Percentiles rank a stretch among this genome's conserved stretches.
These are phyloP conservation scores for Calocera cornea DNA, from an alignment of 768 basidiomycete genomes.

Conservation along the genomic window DNA sequence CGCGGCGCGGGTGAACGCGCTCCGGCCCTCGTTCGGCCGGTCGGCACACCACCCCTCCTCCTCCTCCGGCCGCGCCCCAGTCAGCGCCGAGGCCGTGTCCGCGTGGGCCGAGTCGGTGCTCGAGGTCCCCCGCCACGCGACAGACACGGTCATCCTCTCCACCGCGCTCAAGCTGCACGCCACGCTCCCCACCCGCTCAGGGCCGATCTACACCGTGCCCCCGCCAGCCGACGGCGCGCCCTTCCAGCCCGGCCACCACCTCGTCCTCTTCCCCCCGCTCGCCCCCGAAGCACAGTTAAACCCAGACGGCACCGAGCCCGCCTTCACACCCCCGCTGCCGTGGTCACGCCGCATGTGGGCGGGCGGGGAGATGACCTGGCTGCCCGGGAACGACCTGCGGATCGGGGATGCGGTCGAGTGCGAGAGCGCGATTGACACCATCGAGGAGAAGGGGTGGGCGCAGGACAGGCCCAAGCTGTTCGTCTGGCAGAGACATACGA, in stretches of 20 bases:
- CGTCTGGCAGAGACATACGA: slow-evolving; percentile 49
- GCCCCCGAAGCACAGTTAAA: slow-evolving; percentile 43
- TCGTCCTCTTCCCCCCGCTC: slow-evolving; percentile 60
- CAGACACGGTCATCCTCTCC: not conserved
- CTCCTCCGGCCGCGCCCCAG: not conserved
- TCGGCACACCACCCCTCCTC: slow-evolving; percentile 8
- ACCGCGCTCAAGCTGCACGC: slow-evolving; percentile 2
- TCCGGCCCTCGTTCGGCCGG: slow-evolving; percentile 7
- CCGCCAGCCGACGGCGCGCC: slow-evolving; percentile 6
- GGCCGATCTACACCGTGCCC: not conserved
- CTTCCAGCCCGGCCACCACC: slow-evolving; percentile 51
- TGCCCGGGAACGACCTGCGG: slow-evolving; percentile 28
- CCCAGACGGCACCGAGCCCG: slow-evolving; percentile 57
- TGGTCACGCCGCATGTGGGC: slow-evolving; percentile 77
- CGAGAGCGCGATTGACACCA: slow-evolving; percentile 34
- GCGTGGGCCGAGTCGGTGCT: not conserved
- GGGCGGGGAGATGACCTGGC: slow-evolving; percentile 45
- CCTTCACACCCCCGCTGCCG: slow-evolving; percentile 57
- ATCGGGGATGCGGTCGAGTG: slow-evolving; percentile 43
- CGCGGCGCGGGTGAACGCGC: slow-evolving; percentile 15
- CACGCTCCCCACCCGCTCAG: slow-evolving; percentile 9
- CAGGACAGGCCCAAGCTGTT: slow-evolving; percentile 57
- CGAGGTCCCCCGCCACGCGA: not conserved
- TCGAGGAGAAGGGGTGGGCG: slow-evolving; percentile 55
- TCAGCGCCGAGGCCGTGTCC: not conserved